A percentile compares a stretch with the other conserved stretches of the same genome.
phyloP scores from a whole-genome alignment of 768 basidiomycete genomes.

The Amanita exitialis region DNA sequence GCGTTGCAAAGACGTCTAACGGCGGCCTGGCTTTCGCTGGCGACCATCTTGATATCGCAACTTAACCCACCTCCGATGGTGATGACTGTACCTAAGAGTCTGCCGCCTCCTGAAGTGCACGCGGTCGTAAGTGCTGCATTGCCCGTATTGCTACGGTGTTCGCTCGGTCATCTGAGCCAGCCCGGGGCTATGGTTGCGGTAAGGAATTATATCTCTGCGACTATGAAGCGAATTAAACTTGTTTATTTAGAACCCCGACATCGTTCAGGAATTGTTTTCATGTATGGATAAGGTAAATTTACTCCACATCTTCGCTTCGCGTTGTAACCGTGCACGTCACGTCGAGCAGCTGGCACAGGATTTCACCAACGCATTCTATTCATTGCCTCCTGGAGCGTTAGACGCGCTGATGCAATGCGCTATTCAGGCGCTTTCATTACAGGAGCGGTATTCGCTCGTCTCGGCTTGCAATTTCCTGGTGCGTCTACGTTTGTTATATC shows the following conservation, averaged over 20 bases:
- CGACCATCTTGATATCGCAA: slow-evolving; percentile 72
- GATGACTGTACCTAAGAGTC: slow-evolving; percentile 31
- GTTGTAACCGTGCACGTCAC: slow-evolving; percentile 16
- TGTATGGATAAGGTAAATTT: slow-evolving; percentile 64
- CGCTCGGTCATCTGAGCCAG: slow-evolving; percentile 40
- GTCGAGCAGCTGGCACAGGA: slow-evolving; percentile 36
- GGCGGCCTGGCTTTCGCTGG: slow-evolving; percentile 78
- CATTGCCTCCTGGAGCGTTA: slow-evolving; percentile 52
- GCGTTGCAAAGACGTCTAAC: slow-evolving; percentile 66
- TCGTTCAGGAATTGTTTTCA: slow-evolving; percentile 82
- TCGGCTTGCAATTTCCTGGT: slow-evolving; percentile 80
- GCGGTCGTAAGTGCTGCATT: slow-evolving; percentile 45
- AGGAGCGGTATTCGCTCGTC: slow-evolving; percentile 81
- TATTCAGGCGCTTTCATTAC: slow-evolving; percentile 53
- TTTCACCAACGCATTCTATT: slow-evolving; percentile 50
- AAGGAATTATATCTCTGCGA: slow-evolving; percentile 15
- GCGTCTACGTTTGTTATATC: slow-evolving; percentile 16
- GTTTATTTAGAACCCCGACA: slow-evolving; percentile 68
- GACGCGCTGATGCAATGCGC: slow-evolving; percentile 65
- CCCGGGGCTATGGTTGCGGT: slow-evolving; percentile 66
- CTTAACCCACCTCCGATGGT: slow-evolving; percentile 63
- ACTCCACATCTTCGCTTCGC: background rate
- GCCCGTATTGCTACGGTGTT: slow-evolving; percentile 48
- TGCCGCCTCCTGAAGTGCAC: slow-evolving; percentile 46
- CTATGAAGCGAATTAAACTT: background rate